Conservation (phyloP, 2,329 filamentous ascomycete genomes). For the Ceratocystis albifundus region DNA sequence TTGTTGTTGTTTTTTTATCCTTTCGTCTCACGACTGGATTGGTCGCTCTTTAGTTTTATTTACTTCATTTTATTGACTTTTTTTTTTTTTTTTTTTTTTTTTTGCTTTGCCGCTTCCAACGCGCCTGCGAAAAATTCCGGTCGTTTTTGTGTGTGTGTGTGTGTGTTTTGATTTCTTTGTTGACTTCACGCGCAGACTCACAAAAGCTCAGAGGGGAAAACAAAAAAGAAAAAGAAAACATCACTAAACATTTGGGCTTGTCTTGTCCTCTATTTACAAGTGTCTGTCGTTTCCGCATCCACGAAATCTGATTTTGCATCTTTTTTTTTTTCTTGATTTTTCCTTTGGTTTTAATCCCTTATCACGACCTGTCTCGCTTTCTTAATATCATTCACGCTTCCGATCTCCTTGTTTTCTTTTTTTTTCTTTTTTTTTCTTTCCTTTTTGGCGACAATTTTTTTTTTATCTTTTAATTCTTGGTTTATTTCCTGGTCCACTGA, state of each 20-base stretch:
- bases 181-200: background rate
- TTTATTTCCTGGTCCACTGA: conserved; percentile 1
- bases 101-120: conserved; percentile 10
- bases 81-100: too few species aligned
- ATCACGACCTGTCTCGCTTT: conserved; percentile 3
- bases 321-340: background rate
- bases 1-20: conserved; percentile 11
- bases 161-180: conserved; percentile 12
- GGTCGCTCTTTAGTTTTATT: conserved; percentile 8
- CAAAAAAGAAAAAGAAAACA: too few species aligned
- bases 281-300: background rate
- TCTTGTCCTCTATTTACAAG: background rate
- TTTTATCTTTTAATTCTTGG: conserved; percentile 6
- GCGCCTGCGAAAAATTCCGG: background rate
- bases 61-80: background rate
- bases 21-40: conserved; percentile 14
- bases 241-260: background rate
- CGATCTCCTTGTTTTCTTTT: background rate
- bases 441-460: background rate
- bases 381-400: background rate
- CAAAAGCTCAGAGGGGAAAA: background rate
- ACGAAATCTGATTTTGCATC: background rate
- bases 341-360: conserved; percentile 4
- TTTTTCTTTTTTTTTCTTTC: background rate
- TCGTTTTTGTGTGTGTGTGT: background rate